Percentiles rank a stretch among this genome's conserved stretches.
Conservation (phyloP, 768 basidiomycete species). For the Tulasnella calospora region DNA sequence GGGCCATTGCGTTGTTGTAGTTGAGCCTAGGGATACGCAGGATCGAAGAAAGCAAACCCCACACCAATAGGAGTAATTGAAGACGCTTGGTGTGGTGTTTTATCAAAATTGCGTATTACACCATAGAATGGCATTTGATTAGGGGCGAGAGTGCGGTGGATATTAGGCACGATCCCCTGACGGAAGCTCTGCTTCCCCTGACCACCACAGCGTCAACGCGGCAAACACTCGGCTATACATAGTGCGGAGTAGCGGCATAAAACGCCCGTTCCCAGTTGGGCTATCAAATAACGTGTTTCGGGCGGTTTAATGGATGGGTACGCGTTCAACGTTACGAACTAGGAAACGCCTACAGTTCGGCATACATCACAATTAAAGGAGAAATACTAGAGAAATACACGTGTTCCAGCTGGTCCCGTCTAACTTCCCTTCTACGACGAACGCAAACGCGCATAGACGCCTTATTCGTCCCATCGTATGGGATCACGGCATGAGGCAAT, state of each 20-base stretch:
- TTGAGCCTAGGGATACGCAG: no score
- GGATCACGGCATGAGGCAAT: background rate
- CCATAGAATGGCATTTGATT: no score
- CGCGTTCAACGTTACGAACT: background rate
- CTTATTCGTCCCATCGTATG: background rate
- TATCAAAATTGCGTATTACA: no score
- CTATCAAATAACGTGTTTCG: background rate
- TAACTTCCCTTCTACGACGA: background rate
- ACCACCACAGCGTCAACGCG: background rate
- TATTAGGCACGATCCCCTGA: background rate
- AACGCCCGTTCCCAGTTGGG: background rate
- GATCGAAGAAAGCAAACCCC: no score
- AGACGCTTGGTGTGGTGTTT: no score
- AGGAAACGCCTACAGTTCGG: background rate
- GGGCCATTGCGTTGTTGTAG: no score
- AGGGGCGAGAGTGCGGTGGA: background rate
- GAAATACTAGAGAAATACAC: background rate
- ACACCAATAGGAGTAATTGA: no score
- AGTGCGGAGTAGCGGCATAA: background rate
- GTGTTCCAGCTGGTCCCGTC: background rate
- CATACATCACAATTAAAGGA: background rate
- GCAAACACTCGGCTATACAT: background rate
- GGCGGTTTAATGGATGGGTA: background rate
- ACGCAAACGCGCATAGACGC: background rate
- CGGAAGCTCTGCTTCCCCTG: background rate